Percentiles rank a stretch among this genome's conserved stretches.
These are phyloP conservation scores for Coniochaeta ligniaria DNA, from an alignment of 2,329 filamentous ascomycete genomes.

Conservation along the genomic window DNA sequence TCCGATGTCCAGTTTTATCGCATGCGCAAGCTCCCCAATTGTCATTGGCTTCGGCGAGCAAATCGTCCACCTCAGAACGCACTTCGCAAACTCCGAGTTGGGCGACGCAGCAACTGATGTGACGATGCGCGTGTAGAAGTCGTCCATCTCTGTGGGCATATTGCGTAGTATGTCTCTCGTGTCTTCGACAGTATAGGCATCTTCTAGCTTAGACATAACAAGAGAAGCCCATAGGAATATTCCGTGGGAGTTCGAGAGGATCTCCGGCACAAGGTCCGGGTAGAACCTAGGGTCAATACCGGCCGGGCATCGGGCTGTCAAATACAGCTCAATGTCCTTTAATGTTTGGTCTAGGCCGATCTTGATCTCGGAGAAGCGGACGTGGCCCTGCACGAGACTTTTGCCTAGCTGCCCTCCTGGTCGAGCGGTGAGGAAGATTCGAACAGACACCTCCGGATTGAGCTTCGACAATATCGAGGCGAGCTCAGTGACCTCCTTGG, in stretches of 20 bases:
- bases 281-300: background rate
- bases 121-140: constrained; percentile 15
- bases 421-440: constrained; percentile 15
- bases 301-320: background rate
- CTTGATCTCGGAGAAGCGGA: no score
- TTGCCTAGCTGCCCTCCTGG: constrained; percentile 11
- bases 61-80: constrained; percentile 28
- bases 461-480: constrained; percentile 12
- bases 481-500: constrained; percentile 4
- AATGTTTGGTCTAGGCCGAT: constrained; percentile 1
- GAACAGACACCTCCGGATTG: constrained; percentile 6
- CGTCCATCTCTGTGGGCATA: constrained; percentile 15
- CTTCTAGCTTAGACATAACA: constrained; percentile 11
- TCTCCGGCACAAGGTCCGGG: constrained; percentile 7
- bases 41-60: constrained; percentile 25
- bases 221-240: constrained; percentile 18
- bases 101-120: constrained; percentile 12
- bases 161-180: constrained; percentile 12
- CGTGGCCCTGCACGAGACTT: no score
- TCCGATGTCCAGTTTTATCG: constrained; percentile 24
- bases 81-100: constrained; percentile 20
- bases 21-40: constrained; percentile 23
- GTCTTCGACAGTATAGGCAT: constrained; percentile 14
- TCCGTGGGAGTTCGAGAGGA: constrained; percentile 15
- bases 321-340: constrained; percentile 12